Conservation (phyloP, 2,329 filamentous ascomycete genomes). For the Fusarium sp. region DNA sequence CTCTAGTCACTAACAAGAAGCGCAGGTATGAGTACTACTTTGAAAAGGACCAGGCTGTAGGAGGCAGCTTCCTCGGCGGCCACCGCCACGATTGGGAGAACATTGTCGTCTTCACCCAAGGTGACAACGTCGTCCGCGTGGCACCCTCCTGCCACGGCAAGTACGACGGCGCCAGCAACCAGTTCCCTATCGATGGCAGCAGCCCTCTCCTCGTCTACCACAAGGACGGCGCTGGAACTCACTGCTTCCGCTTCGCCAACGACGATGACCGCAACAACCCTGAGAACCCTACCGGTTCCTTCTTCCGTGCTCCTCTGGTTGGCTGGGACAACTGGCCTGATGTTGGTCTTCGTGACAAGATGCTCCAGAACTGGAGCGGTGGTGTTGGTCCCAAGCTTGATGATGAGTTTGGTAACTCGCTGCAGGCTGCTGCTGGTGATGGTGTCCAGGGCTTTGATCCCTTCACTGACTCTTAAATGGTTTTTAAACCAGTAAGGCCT, state of each 20-base stretch:
- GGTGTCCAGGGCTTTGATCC: constrained; percentile 45
- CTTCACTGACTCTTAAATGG: constrained; percentile 32
- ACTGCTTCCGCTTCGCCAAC: constrained; percentile 49
- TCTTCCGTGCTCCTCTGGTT: constrained; percentile 43
- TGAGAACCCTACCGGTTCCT: constrained; percentile 43
- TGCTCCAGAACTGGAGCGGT: constrained; percentile 43
- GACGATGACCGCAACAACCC: constrained; percentile 38
- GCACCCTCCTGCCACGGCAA: constrained; percentile 45
- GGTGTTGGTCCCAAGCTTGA: constrained; percentile 48
- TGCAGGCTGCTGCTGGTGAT: constrained; percentile 42
- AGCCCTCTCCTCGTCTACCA: constrained; percentile 45
- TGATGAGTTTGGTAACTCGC: constrained; percentile 41
- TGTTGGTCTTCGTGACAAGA: constrained; percentile 37
- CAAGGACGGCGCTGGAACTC: constrained; percentile 45
- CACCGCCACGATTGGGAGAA: constrained; percentile 59
- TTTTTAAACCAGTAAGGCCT: not conserved
- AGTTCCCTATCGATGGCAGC: constrained; percentile 34
- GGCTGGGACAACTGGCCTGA: constrained; percentile 47
- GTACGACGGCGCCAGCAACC: constrained; percentile 40
- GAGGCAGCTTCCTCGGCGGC: constrained; percentile 47
- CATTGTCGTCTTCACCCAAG: constrained; percentile 49
- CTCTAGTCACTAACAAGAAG: not conserved
- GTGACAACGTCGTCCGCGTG: constrained; percentile 41
- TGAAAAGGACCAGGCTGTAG: constrained; percentile 57
- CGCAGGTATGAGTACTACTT: constrained; percentile 53